phyloP scores from a whole-genome alignment of 176 grass and related monocot species.

The Oryza australiensis region DNA sequence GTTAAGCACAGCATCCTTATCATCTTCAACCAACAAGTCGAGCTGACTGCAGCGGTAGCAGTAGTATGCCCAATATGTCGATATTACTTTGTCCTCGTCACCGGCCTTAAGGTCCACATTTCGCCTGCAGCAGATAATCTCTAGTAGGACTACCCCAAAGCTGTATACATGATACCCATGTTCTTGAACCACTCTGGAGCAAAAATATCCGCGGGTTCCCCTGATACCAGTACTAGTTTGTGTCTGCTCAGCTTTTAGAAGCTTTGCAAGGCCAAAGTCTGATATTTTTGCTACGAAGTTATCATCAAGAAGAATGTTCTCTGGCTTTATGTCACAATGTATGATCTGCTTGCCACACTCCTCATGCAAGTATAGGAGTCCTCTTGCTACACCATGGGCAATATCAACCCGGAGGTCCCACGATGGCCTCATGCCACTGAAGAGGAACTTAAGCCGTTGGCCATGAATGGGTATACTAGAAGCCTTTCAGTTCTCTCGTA shows the following conservation, averaged over 20 bases:
- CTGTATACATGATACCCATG: slow-evolving; percentile 41
- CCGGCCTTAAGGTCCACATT: slow-evolving; percentile 24
- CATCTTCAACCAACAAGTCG: slow-evolving; percentile 37
- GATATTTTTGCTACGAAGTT: slow-evolving; percentile 22
- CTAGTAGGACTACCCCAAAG: slow-evolving; percentile 51
- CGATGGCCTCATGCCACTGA: not conserved
- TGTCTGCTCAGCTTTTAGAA: slow-evolving; percentile 31
- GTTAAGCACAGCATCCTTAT: slow-evolving; percentile 33
- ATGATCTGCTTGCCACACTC: slow-evolving; percentile 45
- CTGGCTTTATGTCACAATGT: slow-evolving; percentile 52
- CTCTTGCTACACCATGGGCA: slow-evolving; percentile 22
- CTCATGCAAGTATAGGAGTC: slow-evolving; percentile 41
- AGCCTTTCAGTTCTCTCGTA: slow-evolving; percentile 35
- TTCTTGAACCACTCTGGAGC: slow-evolving; percentile 54
- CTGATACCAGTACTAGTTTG: slow-evolving; percentile 25
- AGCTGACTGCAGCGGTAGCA: slow-evolving; percentile 24
- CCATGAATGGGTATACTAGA: slow-evolving; percentile 49
- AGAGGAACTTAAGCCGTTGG: slow-evolving; percentile 30
- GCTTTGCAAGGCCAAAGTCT: slow-evolving; percentile 35
- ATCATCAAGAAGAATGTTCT: slow-evolving; percentile 46
- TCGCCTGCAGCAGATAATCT: slow-evolving; percentile 21
- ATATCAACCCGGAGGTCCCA: slow-evolving; percentile 34
- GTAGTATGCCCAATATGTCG: slow-evolving; percentile 40
- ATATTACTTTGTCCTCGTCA: slow-evolving; percentile 6
- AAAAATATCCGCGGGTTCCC: slow-evolving; percentile 26